Conservation (phyloP, 2,329 filamentous ascomycete genomes). For the Fusarium sp. region DNA sequence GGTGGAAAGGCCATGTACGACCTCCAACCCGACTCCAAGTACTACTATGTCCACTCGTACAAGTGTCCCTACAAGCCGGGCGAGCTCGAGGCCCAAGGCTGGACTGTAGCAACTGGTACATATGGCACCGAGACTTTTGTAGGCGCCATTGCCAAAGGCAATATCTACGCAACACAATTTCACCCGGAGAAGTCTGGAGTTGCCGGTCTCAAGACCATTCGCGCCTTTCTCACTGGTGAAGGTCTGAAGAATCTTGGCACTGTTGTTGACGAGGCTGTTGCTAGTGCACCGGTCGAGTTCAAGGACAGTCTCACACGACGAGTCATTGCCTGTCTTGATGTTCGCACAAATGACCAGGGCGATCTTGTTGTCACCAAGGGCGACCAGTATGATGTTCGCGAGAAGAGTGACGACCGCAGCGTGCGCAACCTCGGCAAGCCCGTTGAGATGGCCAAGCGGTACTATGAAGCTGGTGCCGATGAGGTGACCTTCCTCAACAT, state of each 20-base stretch:
- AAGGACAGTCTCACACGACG: conserved; percentile 85
- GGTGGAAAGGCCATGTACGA: conserved; percentile 74
- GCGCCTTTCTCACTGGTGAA: conserved; percentile 84
- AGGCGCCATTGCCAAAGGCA: conserved; percentile 86
- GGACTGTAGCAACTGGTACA: conserved; percentile 89
- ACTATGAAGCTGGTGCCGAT: conserved; percentile 97
- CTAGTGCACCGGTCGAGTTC: conserved; percentile 31
- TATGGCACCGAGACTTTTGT: conserved; percentile 93
- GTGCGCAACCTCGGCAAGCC: conserved; percentile 97
- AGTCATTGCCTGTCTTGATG: conserved; percentile 95
- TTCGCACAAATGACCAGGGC: conserved; percentile 91
- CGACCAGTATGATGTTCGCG: conserved; percentile 97
- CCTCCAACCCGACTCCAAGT: conserved; percentile 84
- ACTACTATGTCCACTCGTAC: conserved; percentile 99
- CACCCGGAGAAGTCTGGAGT: conserved; percentile 97
- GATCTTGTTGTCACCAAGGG: conserved; percentile 98
- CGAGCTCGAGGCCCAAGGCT: conserved; percentile 82
- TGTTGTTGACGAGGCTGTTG: conserved; percentile 24
- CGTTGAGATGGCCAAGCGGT: conserved; percentile 90
- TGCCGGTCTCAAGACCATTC: conserved; percentile 84
- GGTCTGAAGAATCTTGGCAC: conserved; percentile 63
- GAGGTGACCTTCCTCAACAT: conserved; percentile 99
- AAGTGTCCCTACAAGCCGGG: conserved; percentile 80
- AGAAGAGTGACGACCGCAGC: conserved; percentile 73
- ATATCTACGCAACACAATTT: conserved; percentile 93